phyloP scores from a whole-genome alignment of 2,329 filamentous ascomycete species.

The Simplicillium aogashimaense region DNA sequence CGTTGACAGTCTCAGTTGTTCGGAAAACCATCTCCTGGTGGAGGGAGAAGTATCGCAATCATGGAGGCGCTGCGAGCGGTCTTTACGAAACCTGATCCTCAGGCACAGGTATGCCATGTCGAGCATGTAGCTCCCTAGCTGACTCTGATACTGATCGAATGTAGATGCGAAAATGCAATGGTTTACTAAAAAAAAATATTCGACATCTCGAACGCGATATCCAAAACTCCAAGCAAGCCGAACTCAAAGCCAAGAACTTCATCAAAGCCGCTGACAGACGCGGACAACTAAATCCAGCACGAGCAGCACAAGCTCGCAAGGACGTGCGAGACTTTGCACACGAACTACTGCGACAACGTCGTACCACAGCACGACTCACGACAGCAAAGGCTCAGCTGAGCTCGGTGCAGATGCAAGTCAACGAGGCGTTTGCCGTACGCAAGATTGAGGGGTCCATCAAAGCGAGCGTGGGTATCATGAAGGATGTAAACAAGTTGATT shows the following conservation, averaged over 20 bases:
- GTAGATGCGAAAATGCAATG: conserved; percentile 92
- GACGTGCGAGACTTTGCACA: conserved; percentile 84
- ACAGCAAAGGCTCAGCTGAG: conserved; percentile 88
- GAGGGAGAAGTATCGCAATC: conserved; percentile 9
- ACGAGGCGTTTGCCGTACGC: conserved; percentile 87
- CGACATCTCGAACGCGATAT: conserved; percentile 96
- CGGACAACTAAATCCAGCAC: conserved; percentile 68
- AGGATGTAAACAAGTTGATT: conserved; percentile 83
- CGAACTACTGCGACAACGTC: conserved; percentile 76
- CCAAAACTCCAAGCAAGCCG: conserved; percentile 62
- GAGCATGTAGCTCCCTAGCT: neutral
- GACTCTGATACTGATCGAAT: neutral
- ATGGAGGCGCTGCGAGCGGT: conserved; percentile 86
- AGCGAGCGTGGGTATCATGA: conserved; percentile 87
- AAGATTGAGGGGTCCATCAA: conserved; percentile 92
- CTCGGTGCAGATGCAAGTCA: conserved; percentile 94
- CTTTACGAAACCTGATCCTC: conserved; percentile 86
- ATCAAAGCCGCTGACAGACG: conserved; percentile 78
- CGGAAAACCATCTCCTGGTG: too few species aligned
- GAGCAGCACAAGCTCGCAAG: conserved; percentile 65
- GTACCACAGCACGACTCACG: conserved; percentile 61
- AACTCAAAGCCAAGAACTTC: conserved; percentile 73
- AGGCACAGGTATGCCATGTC: conserved; percentile 63
- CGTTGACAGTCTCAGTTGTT: too few species aligned
- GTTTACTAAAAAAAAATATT: conserved; percentile 78